phyloP scores from a whole-genome alignment of 2,329 filamentous ascomycete genomes.

The Penicillium janthinellum region DNA sequence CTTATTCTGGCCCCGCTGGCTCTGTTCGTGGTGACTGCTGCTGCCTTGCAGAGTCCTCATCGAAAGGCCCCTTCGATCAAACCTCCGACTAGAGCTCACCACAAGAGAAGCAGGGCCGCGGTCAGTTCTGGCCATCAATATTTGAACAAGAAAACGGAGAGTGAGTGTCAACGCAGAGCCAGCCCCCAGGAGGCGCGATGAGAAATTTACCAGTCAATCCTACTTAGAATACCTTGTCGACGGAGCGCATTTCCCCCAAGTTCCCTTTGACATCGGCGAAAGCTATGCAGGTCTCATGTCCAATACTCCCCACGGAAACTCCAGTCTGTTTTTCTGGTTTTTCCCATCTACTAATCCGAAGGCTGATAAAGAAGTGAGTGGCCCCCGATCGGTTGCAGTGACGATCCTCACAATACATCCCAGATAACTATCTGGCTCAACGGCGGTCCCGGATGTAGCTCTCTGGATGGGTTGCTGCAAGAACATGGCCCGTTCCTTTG shows the following conservation, averaged over 20 bases:
- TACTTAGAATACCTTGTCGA: conserved; percentile 64
- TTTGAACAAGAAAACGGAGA: conserved; percentile 18
- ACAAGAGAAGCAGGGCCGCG: conserved; percentile 4
- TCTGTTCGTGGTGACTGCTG: conserved; percentile 10
- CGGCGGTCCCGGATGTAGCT: conserved; percentile 57
- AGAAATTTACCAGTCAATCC: neutral
- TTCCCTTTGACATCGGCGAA: conserved; percentile 65
- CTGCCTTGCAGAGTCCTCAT: conserved; percentile 25
- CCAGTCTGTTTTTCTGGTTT: conserved; percentile 55
- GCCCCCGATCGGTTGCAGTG: neutral
- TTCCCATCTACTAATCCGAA: conserved; percentile 48
- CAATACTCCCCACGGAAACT: conserved; percentile 49
- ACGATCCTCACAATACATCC: neutral
- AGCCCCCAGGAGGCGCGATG: neutral
- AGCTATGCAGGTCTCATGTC: conserved; percentile 53
- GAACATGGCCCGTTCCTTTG: conserved; percentile 75
- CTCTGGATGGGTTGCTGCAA: conserved; percentile 67
- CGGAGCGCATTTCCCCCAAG: conserved; percentile 65
- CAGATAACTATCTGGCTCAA: conserved; percentile 48
- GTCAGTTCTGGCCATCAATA: conserved; percentile 10
- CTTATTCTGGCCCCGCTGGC: neutral
- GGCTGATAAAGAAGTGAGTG: conserved; percentile 43
- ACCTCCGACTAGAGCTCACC: neutral
- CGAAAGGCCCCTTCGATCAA: conserved; percentile 12
- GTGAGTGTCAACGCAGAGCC: neutral